Conservation (phyloP, 768 basidiomycete genomes). For the Termitomyces sp. region DNA sequence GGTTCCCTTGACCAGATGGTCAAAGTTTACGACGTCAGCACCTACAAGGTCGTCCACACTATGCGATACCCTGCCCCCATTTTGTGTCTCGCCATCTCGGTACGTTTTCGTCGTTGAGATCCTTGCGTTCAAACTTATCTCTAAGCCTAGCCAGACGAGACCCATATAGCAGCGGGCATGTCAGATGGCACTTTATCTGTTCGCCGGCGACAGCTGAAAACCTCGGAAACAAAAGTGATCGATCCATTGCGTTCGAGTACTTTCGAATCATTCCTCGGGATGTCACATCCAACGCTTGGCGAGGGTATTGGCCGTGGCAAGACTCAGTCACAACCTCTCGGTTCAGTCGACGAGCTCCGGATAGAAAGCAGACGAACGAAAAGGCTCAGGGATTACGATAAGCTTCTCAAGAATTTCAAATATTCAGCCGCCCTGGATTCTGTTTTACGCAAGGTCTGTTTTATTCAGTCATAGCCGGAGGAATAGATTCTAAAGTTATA, state of each 20-base stretch:
- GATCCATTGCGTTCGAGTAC: conserved; percentile 46
- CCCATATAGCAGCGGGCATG: conserved; percentile 96
- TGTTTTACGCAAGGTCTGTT: conserved; percentile 73
- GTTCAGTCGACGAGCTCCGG: conserved; percentile 70
- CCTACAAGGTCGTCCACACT: conserved; percentile 94
- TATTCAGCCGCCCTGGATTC: conserved; percentile 94
- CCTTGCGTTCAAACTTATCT: conserved; percentile 7
- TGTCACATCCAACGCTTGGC: conserved; percentile 48
- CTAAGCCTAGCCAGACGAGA: conserved; percentile 78
- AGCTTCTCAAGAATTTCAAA: conserved; percentile 84
- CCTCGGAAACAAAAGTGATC: conserved; percentile 41
- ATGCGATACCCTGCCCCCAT: conserved; percentile 97
- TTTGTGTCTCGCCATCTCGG: conserved; percentile 86
- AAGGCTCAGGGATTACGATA: conserved; percentile 83
- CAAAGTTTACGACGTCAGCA: conserved; percentile 94
- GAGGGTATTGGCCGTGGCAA: conserved; percentile 41
- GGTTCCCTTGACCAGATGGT: conserved; percentile 97
- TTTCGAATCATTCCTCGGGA: conserved; percentile 64
- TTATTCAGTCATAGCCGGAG: background rate
- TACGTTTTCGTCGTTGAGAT: conserved; percentile 31
- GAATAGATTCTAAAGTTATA: background rate
- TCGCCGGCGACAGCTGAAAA: conserved; percentile 77
- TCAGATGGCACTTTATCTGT: conserved; percentile 98
- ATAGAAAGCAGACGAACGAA: conserved; percentile 68
- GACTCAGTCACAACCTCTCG: conserved; percentile 41